phyloP scores from a whole-genome alignment of 1,284 basidiomycete species.

The Cutaneotrichosporon cavernicola region DNA sequence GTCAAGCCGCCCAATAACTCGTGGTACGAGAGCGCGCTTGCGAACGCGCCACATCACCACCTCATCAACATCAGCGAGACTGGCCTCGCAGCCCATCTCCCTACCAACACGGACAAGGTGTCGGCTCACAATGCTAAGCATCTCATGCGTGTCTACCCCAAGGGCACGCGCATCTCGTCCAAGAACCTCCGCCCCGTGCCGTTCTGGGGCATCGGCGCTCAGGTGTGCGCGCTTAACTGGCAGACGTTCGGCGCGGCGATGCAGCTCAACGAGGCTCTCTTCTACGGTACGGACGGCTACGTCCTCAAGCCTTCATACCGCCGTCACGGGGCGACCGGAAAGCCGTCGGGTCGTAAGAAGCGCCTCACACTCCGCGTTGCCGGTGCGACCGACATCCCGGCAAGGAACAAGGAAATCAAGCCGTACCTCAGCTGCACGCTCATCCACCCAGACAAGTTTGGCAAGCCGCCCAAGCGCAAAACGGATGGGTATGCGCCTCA shows the following conservation, averaged over 20 bases:
- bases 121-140: slow-evolving; percentile 81
- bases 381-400: slow-evolving; percentile 21
- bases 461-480: slow-evolving; percentile 26
- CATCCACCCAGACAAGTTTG: slow-evolving; percentile 22
- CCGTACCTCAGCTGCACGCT: slow-evolving; percentile 26
- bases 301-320: slow-evolving; percentile 73
- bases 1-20: slow-evolving; percentile 23
- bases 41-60: slow-evolving; percentile 20
- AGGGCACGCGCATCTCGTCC: slow-evolving; percentile 74
- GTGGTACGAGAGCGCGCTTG: slow-evolving; percentile 21
- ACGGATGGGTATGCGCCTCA: slow-evolving; percentile 15
- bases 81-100: slow-evolving; percentile 17
- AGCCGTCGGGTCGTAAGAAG: neutral
- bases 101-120: slow-evolving; percentile 29
- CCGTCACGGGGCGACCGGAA: slow-evolving; percentile 9
- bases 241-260: slow-evolving; percentile 76
- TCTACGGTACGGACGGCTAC: slow-evolving; percentile 77
- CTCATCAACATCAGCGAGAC: slow-evolving; percentile 28
- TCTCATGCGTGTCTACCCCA: slow-evolving; percentile 85
- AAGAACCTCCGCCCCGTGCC: slow-evolving; percentile 87
- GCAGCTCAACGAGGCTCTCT: slow-evolving; percentile 89
- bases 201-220: slow-evolving; percentile 86
- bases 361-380: slow-evolving; percentile 20
- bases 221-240: slow-evolving; percentile 95
- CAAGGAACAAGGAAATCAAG: slow-evolving; percentile 12